Evolutionary conservation across 2,329 filamentous ascomycete species (phyloP), one percentile per base, ranked within the genome.

Genomic region (Phoma sp.): DNA sequence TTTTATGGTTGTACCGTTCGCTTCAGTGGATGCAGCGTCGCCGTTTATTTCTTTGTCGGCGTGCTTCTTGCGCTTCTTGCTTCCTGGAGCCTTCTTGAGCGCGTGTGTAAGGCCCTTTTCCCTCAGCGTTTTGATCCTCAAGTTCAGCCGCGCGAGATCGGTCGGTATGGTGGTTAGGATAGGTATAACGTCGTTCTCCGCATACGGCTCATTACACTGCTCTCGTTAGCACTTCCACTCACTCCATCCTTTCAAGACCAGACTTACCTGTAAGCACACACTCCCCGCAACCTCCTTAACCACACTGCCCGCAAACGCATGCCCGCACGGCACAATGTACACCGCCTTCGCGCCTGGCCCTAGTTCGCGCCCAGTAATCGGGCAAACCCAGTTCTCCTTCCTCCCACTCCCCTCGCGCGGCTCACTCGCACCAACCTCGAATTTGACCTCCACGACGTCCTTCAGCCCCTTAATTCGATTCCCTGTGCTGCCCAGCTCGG

Each of bases 281-380:
- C 90, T 88, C 2, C 78, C 82, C 22, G 82, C 81, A n/a, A 96
- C 86, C 75, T 95, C 90, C 63, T 88, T 90, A 62, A 98, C 88
- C 7, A 92, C 92, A 48, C 87, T 86, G 58, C 96, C 92, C 0
- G 91, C 88, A 76, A 98, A 98, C 0, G 91, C 93, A 79, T 99
- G 96, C 0, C 95, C 96, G 69, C 95, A 99, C 0, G 95, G 95
- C 4, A 98, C 91, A 2, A 99, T 69, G 68, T 98, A 99, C 1
- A 96, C 91, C 0, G 92, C 84, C 75, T 89, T 94, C 15, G 88
- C 87, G 5, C 82, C 82, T 0, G 92, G 87, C 0, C 95, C 95
- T 22, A 99, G 78, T 72, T 90, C 88, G 73, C 96, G 96, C 67
- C 90, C 85, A 1, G 93, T 96, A 50, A 98, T 85, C 0, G 94